Base-by-base conservation (phyloP, 2,329 filamentous ascomycete species). In the Fusarium verrucosum region DNA sequence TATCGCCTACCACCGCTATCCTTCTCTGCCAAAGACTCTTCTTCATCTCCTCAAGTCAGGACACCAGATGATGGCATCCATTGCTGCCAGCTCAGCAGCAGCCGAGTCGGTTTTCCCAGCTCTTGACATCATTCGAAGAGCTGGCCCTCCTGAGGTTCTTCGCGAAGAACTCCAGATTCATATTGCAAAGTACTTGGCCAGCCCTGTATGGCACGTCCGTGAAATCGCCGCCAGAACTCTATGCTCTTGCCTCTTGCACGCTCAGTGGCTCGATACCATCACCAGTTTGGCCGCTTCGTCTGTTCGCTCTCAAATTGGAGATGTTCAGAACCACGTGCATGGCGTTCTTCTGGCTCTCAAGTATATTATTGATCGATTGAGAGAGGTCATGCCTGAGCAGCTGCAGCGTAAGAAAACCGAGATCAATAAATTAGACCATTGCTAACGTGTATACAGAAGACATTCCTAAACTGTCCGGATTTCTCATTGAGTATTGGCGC, bases 71-170 rank as follows among this genome's bases (percentile, higher is more conserved):
- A 78, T 81, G 56, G 76, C 80, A 47, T 77, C 74, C 4, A 72
- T 72, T 26, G 70, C 74, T 8, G 60, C 70, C 28, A 73, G 73
- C 20, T 72, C 74, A 4, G 74, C 76, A 8, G 78, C 83, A 2
- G 85, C 87, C 7, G 90, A 94, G 75, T 89, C 89, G 1, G 90
- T 94, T 4, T 94, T 95, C 70, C 92, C 92, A 0, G 91, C 90
- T 1, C 79, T 96, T n/a, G 91, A 94, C 68, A 90, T 96, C 32
- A 83, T 95, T 45, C 87, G 91, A 44, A 85, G 91, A 49, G 89
- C 89, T 11, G 86, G 87, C 0, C 87, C 91, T 1, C 90, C 91
- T 0, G 81, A 84, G 22, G 73, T 81, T 4, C 77, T 85, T 56
- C 80, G 83, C 3, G 77, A 80, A 2, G 80, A 84, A 42, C 83